These are phyloP conservation scores for Mucuna pruriens DNA, from an alignment of 306 rosid genomes.

Conservation along the genomic window DNA sequence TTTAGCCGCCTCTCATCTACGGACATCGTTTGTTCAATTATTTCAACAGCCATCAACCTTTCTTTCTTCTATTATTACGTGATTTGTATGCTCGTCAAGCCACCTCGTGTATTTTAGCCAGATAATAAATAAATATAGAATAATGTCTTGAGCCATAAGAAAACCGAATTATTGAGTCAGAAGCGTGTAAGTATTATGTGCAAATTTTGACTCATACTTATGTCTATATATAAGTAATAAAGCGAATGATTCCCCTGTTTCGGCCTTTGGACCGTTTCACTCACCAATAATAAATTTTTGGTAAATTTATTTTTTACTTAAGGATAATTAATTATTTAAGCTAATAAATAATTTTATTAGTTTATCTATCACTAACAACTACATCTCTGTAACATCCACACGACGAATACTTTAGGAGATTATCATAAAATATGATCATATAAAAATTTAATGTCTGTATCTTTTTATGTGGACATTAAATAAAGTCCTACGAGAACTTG, in stretches of 20 bases:
- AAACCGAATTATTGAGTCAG: conserved; percentile 22
- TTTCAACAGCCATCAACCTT: conserved; percentile 57
- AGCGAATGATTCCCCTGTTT: not conserved
- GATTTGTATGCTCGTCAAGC: conserved; percentile 5
- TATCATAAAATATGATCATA: not conserved
- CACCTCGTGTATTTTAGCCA: conserved; percentile 11
- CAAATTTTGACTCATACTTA: conserved; percentile 15
- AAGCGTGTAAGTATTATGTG: not conserved
- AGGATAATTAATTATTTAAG: not conserved
- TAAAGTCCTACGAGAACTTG: too few species aligned
- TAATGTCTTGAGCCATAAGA: conserved; percentile 15
- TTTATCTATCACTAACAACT: not conserved
- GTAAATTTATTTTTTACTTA: not conserved
- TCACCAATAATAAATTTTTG: not conserved
- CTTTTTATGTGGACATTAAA: too few species aligned
- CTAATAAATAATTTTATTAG: not conserved
- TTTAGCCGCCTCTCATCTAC: conserved; percentile 78
- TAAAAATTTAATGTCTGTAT: too few species aligned
- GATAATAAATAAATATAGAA: not conserved
- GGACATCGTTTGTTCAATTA: conserved; percentile 43
- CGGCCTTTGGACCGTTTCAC: not conserved
- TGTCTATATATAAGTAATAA: not conserved
- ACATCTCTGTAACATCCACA: not conserved
- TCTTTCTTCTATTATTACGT: not conserved
- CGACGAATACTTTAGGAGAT: not conserved